Percentiles rank a stretch among this genome's conserved stretches.
Evolutionary conservation across 2,329 filamentous ascomycete genomes (phyloP).

Genomic region (Colletotrichum costaricense): DNA sequence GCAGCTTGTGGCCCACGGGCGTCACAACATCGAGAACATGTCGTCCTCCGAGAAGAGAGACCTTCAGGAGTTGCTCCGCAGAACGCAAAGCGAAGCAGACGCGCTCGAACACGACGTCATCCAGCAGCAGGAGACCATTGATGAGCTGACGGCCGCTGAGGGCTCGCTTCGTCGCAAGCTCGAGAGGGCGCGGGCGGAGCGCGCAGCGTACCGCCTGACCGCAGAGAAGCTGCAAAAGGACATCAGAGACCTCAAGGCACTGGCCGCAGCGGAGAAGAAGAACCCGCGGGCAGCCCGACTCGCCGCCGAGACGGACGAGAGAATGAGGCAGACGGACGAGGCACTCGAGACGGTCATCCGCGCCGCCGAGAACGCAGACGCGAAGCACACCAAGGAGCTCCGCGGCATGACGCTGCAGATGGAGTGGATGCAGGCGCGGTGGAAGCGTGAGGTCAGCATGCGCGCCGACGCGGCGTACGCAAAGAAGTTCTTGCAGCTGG

Average conservation of each 20-base stretch:
- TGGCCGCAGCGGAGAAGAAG: slow-evolving; percentile 47
- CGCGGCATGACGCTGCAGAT: slow-evolving; percentile 90
- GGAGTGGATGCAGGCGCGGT: slow-evolving; percentile 86
- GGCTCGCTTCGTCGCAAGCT: slow-evolving; percentile 73
- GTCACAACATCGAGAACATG: slow-evolving; percentile 41
- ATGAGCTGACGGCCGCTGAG: slow-evolving; percentile 66
- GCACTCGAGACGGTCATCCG: slow-evolving; percentile 70
- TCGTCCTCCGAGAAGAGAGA: slow-evolving; percentile 59
- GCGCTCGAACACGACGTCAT: slow-evolving; percentile 78
- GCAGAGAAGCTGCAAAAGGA: slow-evolving; percentile 67
- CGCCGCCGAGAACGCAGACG: slow-evolving; percentile 71
- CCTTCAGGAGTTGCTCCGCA: slow-evolving; percentile 69
- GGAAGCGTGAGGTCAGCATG: slow-evolving; percentile 83
- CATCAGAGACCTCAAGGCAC: slow-evolving; percentile 57
- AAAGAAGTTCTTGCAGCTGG: slow-evolving; percentile 84
- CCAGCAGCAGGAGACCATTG: slow-evolving; percentile 75
- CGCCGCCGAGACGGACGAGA: slow-evolving; percentile 43
- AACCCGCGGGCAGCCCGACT: slow-evolving; percentile 44
- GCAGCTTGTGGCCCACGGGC: slow-evolving; percentile 40
- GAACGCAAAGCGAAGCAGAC: slow-evolving; percentile 73
- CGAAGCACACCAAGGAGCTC: slow-evolving; percentile 79
- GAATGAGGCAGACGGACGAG: slow-evolving; percentile 54
- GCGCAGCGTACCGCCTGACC: slow-evolving; percentile 64
- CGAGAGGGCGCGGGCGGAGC: slow-evolving; percentile 75
- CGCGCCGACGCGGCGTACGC: slow-evolving; percentile 85